These are phyloP conservation scores for Cadophora malorum DNA, from an alignment of 2,329 filamentous ascomycete species.

Conservation along the genomic window DNA sequence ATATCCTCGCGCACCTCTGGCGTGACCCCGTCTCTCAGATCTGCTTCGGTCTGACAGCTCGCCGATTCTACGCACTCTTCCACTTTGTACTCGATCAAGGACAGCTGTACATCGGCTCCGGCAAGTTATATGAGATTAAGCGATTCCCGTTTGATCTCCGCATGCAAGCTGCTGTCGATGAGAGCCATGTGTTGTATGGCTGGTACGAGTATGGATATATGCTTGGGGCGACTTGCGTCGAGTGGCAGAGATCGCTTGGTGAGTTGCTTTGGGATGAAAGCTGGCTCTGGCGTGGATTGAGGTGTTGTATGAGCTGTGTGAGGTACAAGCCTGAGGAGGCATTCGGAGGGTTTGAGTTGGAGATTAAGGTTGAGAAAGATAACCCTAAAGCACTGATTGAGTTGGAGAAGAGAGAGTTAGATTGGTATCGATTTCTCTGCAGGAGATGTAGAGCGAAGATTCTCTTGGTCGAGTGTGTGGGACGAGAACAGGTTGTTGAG, in stretches of 20 bases:
- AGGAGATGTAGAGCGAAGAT: background rate
- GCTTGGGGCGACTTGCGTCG: slow-evolving; percentile 7
- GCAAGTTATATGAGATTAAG: slow-evolving; percentile 4
- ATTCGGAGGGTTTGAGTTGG: slow-evolving; percentile 3
- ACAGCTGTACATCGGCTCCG: background rate
- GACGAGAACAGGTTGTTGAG: slow-evolving; percentile 6
- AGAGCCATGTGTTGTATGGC: slow-evolving; percentile 16
- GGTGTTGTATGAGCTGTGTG: slow-evolving; percentile 14
- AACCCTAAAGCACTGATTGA: background rate
- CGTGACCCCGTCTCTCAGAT: slow-evolving; percentile 26
- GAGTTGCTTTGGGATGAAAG: slow-evolving; percentile 21
- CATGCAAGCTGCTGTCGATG: slow-evolving; percentile 10
- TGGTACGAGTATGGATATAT: slow-evolving; percentile 12
- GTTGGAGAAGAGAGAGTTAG: background rate
- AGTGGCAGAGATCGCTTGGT: slow-evolving; percentile 18
- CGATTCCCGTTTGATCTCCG: slow-evolving; percentile 1
- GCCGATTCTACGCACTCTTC: slow-evolving; percentile 16
- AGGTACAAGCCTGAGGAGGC: slow-evolving; percentile 21
- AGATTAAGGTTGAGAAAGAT: background rate
- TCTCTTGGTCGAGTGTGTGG: background rate
- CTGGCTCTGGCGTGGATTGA: slow-evolving; percentile 21
- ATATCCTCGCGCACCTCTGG: slow-evolving; percentile 23
- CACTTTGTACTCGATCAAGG: slow-evolving; percentile 12
- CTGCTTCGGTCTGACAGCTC: slow-evolving; percentile 14
- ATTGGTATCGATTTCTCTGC: background rate